Percentiles rank a stretch among this genome's conserved stretches.
Conservation (phyloP, 495 filamentous ascomycete genomes). For the Paragyromitra xinjiangensis region DNA sequence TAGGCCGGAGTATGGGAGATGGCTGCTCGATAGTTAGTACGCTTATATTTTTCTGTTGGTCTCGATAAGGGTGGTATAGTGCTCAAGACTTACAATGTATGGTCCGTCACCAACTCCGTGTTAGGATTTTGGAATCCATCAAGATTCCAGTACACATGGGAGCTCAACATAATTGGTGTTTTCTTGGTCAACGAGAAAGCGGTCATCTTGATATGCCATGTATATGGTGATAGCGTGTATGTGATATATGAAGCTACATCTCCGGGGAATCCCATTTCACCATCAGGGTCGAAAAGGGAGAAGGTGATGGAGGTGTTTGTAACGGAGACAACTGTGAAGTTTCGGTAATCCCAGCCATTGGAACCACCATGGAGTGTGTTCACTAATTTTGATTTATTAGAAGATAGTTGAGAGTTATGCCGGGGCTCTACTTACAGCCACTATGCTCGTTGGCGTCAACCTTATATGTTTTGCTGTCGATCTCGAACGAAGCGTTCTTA, state of each 20-base stretch:
- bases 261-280: conserved; percentile 77
- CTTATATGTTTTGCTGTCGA: conserved; percentile 63
- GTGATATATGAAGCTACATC: conserved; percentile 76
- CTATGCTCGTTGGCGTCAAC: conserved; percentile 68
- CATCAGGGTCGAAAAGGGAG: conserved; percentile 70
- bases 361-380: conserved; percentile 43
- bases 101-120: conserved; percentile 71
- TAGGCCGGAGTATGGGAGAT: conserved; percentile 75
- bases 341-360: conserved; percentile 69
- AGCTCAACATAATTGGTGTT: conserved; percentile 71
- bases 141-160: conserved; percentile 88
- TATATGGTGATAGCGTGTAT: conserved; percentile 67
- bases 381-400: conserved; percentile 24
- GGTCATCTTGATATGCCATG: conserved; percentile 66
- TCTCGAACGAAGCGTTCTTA: conserved; percentile 64
- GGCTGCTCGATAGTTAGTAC: conserved; percentile 29
- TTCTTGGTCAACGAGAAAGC: conserved; percentile 62
- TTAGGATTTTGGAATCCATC: conserved; percentile 73
- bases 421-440: conserved; percentile 58
- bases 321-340: conserved; percentile 68
- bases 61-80: neutral
- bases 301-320: conserved; percentile 78
- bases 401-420: neutral
- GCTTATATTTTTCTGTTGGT: neutral
- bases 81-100: conserved; percentile 62